Base-by-base conservation (phyloP, 1,139 yeast genomes). In the Tardiomyces depauwii region DNA sequence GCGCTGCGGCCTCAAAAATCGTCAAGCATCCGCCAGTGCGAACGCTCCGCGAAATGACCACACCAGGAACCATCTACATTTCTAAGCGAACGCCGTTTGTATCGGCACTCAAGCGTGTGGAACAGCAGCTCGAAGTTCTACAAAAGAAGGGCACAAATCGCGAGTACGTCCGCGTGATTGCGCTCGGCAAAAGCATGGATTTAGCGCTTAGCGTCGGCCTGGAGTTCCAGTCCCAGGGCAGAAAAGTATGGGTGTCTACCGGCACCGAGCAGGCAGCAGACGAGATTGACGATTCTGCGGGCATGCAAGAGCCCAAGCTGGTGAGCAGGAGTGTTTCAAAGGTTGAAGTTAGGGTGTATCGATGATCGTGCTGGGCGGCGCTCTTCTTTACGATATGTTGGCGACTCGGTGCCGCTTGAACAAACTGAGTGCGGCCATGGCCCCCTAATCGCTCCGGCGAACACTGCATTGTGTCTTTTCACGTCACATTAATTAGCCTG, bases 151-250 rank as follows among this genome's bases (percentile, higher is more conserved):
- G 38, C 43, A 16, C 41, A 36, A 36, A 42, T 43, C 13, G 38
- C 27, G 14, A 46, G 49, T 53, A 53, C 44, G 59, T 61, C 14
- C 49, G 51, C 13, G 55, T 65, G 7, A 46, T 55, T 5, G 68
- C 64, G 2, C 51, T 60, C 16, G 68, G 68, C 2, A 53, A 56
- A 30, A 63, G 66, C 10, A 61, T 62, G 18, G 63, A 61, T 41
- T 49, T 51, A 32, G 65, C 59, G 11, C 49, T 62, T 40, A 53
- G 58, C 19, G 49, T 65, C 2, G 67, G 59, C 1, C 44, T 57
- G 28, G 57, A 63, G 44, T 57, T 64, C 27, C 58, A 54, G 41
- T 48, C 45, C 16, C 49, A 54, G 7, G 59, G 61, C 12, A 52
- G 58, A 45, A 27, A 30, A 12, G 53, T 57, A 10, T 49, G 48